These are phyloP conservation scores for Phaseolus lunatus DNA, from an alignment of 306 rosid species.

Conservation along the genomic window DNA sequence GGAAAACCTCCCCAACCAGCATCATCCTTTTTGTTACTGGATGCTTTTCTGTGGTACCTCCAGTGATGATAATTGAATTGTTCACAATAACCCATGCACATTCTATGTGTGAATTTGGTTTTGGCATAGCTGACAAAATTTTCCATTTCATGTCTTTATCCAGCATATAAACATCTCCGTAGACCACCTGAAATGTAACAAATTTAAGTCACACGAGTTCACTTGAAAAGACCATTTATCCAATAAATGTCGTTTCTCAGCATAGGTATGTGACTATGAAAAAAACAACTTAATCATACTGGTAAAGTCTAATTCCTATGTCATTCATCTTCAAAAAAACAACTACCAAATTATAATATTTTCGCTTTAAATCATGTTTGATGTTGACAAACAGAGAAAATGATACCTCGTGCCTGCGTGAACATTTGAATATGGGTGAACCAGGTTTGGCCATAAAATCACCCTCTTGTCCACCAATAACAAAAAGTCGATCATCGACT, in stretches of 20 bases:
- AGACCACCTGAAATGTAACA: constrained; percentile 69
- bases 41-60: constrained; percentile 94
- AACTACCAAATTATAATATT: constrained; percentile 1
- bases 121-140: constrained; percentile 76
- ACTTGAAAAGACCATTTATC: background rate
- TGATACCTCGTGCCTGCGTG: constrained; percentile 86
- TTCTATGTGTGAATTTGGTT: constrained; percentile 87
- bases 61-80: constrained; percentile 77
- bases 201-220: constrained; percentile 6
- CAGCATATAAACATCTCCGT: constrained; percentile 82
- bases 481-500: constrained; percentile 64
- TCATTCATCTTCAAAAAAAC: background rate
- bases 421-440: constrained; percentile 93
- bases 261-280: background rate
- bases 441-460: constrained; percentile 97
- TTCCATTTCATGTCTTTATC: constrained; percentile 89
- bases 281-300: background rate
- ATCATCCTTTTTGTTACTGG: constrained; percentile 84
- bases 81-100: constrained; percentile 80
- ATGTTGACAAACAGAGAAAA: background rate
- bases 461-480: constrained; percentile 97
- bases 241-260: background rate
- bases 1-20: constrained; percentile 88
- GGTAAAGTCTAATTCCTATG: constrained; percentile 2
- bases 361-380: constrained; percentile 7